phyloP scores from a whole-genome alignment of 1,139 yeast genomes.

The Suhomyces guaymorum region DNA sequence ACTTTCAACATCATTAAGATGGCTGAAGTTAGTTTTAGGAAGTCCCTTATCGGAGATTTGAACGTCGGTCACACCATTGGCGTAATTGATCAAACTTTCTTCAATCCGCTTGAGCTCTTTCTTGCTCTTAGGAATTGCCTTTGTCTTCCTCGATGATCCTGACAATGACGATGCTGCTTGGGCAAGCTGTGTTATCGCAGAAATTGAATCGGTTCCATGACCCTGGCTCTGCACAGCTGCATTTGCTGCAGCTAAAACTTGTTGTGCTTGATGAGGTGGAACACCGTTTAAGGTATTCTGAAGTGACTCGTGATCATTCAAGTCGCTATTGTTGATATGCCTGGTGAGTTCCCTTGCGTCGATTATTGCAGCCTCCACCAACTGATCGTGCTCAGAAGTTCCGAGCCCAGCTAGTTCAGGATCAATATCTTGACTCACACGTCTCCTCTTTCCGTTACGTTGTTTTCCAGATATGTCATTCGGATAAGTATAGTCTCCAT shows the following conservation, averaged over 20 bases:
- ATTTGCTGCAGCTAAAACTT: conserved; percentile 26
- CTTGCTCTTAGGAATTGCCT: conserved; percentile 15
- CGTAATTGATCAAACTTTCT: conserved; percentile 12
- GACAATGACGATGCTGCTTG: conserved; percentile 32
- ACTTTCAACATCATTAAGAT: conserved; percentile 33
- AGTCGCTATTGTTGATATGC: conserved; percentile 23
- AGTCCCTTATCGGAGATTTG: conserved; percentile 2
- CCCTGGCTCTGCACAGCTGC: conserved; percentile 25
- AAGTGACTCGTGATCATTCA: conserved; percentile 11
- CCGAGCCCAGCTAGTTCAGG: conserved; percentile 54
- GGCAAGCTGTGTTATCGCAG: conserved; percentile 35
- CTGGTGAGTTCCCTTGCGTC: conserved; percentile 67
- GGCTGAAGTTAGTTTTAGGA: conserved; percentile 28
- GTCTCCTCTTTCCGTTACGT: conserved; percentile 9
- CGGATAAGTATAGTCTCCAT: conserved; percentile 16
- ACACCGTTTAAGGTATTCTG: conserved; percentile 14
- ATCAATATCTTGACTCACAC: conserved; percentile 46
- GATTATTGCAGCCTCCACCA: conserved; percentile 66
- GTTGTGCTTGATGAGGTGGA: conserved; percentile 21
- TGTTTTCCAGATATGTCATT: conserved; percentile 6
- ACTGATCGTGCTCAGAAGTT: conserved; percentile 55
- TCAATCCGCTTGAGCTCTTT: conserved; percentile 12
- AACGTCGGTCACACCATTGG: conserved; percentile 6
- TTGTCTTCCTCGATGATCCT: conserved; percentile 10
- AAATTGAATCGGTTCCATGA: conserved; percentile 17